A percentile compares a stretch with the other conserved stretches of the same genome.
Conservation (phyloP, 257 asterid species). For the Solanum piurae region DNA sequence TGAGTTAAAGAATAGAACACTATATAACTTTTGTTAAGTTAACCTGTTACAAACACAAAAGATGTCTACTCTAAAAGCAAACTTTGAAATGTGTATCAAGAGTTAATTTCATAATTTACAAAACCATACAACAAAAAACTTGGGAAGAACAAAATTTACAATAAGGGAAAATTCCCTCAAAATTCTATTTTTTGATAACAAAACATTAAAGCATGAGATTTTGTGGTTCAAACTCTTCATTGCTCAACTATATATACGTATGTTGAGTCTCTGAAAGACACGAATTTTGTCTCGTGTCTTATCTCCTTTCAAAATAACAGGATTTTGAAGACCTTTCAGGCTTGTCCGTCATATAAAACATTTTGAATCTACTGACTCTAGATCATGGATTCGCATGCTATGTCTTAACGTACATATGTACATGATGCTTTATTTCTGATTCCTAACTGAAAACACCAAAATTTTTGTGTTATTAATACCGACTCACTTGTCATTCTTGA, state of each 20-base stretch:
- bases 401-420: not conserved
- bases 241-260: not conserved
- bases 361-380: not conserved
- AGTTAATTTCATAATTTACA: not conserved
- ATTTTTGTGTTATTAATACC: not conserved
- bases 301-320: not conserved
- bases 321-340: not conserved
- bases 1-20: not conserved
- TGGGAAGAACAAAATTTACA: not conserved
- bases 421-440: not conserved
- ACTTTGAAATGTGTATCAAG: not conserved
- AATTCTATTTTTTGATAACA: not conserved
- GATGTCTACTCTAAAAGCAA: not conserved
- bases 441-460: not conserved
- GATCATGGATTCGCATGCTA: not conserved
- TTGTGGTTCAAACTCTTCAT: not conserved
- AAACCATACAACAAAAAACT: not conserved
- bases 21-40: not conserved
- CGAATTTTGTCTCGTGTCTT: not conserved
- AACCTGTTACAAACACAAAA: not conserved
- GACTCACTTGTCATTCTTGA: not conserved
- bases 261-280: not conserved
- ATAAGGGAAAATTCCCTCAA: not conserved
- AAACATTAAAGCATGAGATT: not conserved
- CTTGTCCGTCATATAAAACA: not conserved